Conservation (phyloP, 2,329 filamentous ascomycete genomes). For the Fusarium neocosmosporiellum region DNA sequence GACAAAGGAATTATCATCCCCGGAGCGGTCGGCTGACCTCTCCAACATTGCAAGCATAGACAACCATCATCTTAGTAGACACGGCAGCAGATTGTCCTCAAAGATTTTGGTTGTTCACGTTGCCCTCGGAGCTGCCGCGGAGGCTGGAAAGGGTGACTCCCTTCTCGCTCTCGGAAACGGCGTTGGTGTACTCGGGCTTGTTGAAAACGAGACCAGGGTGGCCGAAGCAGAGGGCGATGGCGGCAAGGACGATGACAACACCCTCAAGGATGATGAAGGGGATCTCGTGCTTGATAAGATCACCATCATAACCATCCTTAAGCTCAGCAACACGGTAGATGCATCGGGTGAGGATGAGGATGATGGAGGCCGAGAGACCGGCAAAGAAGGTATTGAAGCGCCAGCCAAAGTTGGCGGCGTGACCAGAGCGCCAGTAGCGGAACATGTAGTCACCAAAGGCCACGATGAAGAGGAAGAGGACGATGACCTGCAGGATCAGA, state of each 20-base stretch:
- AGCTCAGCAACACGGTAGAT: conserved; percentile 75
- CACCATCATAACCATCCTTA: conserved; percentile 69
- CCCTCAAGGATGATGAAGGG: conserved; percentile 67
- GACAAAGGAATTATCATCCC: conserved; percentile 21
- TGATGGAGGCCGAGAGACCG: conserved; percentile 64
- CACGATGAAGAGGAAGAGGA: conserved; percentile 63
- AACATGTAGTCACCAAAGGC: conserved; percentile 63
- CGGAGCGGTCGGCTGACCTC: background rate
- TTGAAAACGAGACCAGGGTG: conserved; percentile 56
- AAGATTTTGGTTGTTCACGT: conserved; percentile 13
- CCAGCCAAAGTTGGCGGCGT: conserved; percentile 39
- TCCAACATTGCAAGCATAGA: background rate
- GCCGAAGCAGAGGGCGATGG: conserved; percentile 51
- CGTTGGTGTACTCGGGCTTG: conserved; percentile 18
- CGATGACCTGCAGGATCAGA: conserved; percentile 68
- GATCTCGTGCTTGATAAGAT: conserved; percentile 63
- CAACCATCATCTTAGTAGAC: background rate
- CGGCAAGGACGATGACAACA: conserved; percentile 51
- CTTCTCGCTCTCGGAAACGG: conserved; percentile 42
- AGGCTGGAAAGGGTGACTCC: background rate
- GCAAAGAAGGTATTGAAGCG: conserved; percentile 59
- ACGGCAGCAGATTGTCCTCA: background rate
- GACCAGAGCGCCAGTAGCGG: conserved; percentile 52
- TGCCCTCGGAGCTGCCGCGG: conserved; percentile 9
- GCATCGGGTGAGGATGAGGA: conserved; percentile 71